phyloP scores from a whole-genome alignment of 1,284 basidiomycete genomes.

The Amylostereum chailletii region DNA sequence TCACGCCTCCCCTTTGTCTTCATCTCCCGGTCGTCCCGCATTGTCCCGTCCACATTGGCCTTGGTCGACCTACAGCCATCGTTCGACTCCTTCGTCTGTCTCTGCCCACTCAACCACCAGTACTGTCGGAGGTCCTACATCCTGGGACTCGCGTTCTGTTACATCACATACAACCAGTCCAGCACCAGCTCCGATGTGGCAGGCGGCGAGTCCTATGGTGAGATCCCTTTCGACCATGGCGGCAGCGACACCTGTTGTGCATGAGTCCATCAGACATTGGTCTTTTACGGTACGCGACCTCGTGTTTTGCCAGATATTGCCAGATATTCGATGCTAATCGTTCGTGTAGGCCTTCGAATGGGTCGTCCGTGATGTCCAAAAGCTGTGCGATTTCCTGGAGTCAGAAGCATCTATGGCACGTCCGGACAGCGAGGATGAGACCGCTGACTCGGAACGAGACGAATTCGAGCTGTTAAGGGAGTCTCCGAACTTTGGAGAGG shows the following conservation, averaged over 20 bases:
- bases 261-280: constrained; percentile 50
- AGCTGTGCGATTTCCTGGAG: constrained; percentile 45
- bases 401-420: constrained; percentile 7
- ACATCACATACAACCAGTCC: constrained; percentile 17
- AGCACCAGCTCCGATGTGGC: constrained; percentile 15
- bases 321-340: background rate
- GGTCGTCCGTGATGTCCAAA: constrained; percentile 48
- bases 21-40: constrained; percentile 37
- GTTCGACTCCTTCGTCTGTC: constrained; percentile 23
- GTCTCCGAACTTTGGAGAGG: constrained; percentile 59
- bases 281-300: constrained; percentile 40
- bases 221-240: constrained; percentile 12
- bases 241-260: constrained; percentile 14
- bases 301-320: background rate
- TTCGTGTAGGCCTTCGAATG: constrained; percentile 55
- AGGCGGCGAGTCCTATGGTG: constrained; percentile 10
- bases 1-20: constrained; percentile 31
- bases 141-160: constrained; percentile 20
- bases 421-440: constrained; percentile 7
- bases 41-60: constrained; percentile 53
- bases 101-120: constrained; percentile 18
- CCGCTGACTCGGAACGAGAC: constrained; percentile 15
- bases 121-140: constrained; percentile 14
- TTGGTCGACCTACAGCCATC: constrained; percentile 35
- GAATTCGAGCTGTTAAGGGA: constrained; percentile 58